Base-by-base conservation (phyloP, 2,329 filamentous ascomycete genomes). In the Spiromastix sp. region DNA sequence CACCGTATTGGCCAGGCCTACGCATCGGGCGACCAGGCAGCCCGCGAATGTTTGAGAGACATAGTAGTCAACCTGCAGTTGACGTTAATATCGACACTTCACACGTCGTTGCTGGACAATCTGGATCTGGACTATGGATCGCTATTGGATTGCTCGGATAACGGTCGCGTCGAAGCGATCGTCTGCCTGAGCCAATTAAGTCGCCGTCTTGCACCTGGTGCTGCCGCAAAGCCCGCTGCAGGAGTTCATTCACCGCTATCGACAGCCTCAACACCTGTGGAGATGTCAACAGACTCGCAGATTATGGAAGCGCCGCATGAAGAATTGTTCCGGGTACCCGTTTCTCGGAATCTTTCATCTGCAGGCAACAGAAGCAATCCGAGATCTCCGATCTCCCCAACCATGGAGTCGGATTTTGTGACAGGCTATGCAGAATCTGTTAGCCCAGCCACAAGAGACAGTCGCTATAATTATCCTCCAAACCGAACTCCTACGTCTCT, bases 31-130 rank as follows among this genome's bases (percentile, higher is more conserved):
- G 60, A 64, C 40, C 46, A 47, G 24, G 48, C 52, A 27, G 55
- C 59, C 12, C 48, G 56, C 2, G 56, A 62, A 32, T 48, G 55
- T 26, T 47, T 63, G 41, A 60, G 60, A 41, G 56, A 60, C 39
- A 56, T 63, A 26, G 47, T 61, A 20, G 57, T 57, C 34, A 51
- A 48, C 21, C 46, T 63, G 2, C 59, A 63, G 40, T 42, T 51
- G 27, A 49, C 49, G 1, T 37, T 64, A 16, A 45, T 63, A 19
- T 45, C 46, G 13, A 52, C 51, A 15, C 50, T 64, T 7, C 50
- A 52, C 4, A 46, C 42, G 13, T 49, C 55, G 5, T 51, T 46
- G 28, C 45, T 54, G 30, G 50, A 55, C 20, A 50, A 56, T 30
- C 45, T 42, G 7, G 44, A 47, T 3, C 32, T 59, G 4, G 52